Base-by-base conservation (phyloP, 1,139 yeast species). In the Kazachstania sp. region DNA sequence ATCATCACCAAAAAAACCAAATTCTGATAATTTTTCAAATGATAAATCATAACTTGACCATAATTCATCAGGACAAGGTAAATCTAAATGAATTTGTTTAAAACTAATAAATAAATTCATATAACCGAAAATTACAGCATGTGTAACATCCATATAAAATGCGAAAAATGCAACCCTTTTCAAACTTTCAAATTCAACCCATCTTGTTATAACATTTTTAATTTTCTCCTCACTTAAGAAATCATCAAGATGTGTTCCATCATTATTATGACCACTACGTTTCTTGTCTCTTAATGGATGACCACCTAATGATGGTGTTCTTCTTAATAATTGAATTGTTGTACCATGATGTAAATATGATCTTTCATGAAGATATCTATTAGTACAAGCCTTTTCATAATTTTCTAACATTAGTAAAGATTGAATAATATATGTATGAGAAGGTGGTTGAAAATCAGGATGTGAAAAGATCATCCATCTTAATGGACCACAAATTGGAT, bases 121-220 rank as follows among this genome's bases (percentile, higher is more conserved):
- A 64, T 86, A 95, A 5, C 95, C 84, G 66, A 84, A 86, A 46
- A 85, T 76, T 32, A 84, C 77, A n/a, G 87, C 85, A 65, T 86
- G 94, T 23, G 82, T 74, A 1, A 83, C 80, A 63, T 86, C 95
- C 58, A 84, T 71, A 57, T 83, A 83, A 62, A 86, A 86, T 3
- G 92, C 86, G 76, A 84, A 79, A 49, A 83, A 75, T 0, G 95
- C 86, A 4, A 85, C 76, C 46, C 95, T 68, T 63, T 86, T 86
- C 71, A 86, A 72, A 44, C 83, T 78, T 63, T 86, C 95, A 43
- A 79, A 77, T 49, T 83, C 85, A 20, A 85, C 81, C 94, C 95
- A 86, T 49, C 77, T 72, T 48, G 69, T 67, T 74, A 80, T 74
- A 6, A 74, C 60, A 34, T 60, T 54, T 54, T 69, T 57, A 38